Conservation (phyloP, 2,329 filamentous ascomycete species). For the Pestalotiopsis sp. region DNA sequence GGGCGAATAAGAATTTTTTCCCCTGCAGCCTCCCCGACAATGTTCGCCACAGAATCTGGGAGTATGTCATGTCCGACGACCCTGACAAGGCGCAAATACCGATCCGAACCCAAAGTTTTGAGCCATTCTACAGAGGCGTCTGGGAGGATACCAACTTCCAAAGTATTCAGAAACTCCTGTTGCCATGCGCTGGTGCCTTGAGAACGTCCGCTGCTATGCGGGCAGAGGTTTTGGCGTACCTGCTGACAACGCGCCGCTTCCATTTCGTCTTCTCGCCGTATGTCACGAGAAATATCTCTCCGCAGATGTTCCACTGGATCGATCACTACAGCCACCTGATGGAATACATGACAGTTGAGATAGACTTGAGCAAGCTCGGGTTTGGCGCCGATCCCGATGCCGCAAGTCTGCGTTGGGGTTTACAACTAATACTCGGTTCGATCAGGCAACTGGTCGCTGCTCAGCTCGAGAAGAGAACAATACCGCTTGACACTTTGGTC, state of each 20-base stretch:
- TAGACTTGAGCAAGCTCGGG: slow-evolving; percentile 15
- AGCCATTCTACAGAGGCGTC: slow-evolving; percentile 6
- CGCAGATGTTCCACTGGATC: slow-evolving; percentile 14
- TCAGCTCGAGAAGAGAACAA: neutral
- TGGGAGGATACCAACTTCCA: slow-evolving; percentile 8
- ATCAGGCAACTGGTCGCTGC: neutral
- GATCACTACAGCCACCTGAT: slow-evolving; percentile 12
- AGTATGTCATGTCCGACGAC: slow-evolving; percentile 1
- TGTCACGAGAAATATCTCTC: neutral
- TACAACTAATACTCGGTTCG: neutral
- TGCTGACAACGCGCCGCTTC: slow-evolving; percentile 11
- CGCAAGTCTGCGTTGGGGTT: neutral
- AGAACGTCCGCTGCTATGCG: slow-evolving; percentile 7
- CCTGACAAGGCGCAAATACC: neutral
- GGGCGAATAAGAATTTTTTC: neutral
- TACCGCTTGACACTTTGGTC: slow-evolving; percentile 5
- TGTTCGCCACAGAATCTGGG: slow-evolving; percentile 11
- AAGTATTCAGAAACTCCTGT: neutral
- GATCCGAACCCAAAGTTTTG: slow-evolving; percentile 9
- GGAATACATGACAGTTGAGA: slow-evolving; percentile 11
- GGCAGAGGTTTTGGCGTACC: slow-evolving; percentile 6
- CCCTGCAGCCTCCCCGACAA: slow-evolving; percentile 1
- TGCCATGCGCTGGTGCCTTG: neutral
- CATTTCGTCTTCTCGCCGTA: slow-evolving; percentile 15
- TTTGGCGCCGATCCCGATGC: slow-evolving; percentile 9